Percentiles rank a stretch among this genome's conserved stretches.
Evolutionary conservation across 2,329 filamentous ascomycete genomes (phyloP).

Genomic region (Laburnicola sp.): DNA sequence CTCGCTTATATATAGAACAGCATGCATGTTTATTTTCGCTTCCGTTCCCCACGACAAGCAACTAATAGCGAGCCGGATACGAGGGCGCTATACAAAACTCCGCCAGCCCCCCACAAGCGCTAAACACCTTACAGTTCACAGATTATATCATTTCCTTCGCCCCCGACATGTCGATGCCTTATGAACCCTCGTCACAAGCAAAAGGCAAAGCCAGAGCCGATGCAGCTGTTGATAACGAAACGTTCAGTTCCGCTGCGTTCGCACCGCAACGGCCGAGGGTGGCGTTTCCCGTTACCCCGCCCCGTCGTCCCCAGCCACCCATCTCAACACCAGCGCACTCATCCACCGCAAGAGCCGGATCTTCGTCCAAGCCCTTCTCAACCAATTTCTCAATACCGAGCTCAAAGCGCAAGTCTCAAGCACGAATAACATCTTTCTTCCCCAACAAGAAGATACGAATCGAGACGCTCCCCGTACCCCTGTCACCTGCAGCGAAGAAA

Average conservation of each 20-base stretch:
- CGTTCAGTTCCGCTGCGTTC: not conserved
- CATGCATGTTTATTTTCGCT: not conserved
- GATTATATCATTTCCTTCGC: not conserved
- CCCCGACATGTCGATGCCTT: not conserved
- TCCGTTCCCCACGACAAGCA: not conserved
- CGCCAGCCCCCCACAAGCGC: not conserved
- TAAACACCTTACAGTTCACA: not conserved
- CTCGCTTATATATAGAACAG: not conserved
- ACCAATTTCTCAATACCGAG: not conserved
- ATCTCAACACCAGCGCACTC: not conserved
- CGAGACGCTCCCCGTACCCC: not conserved
- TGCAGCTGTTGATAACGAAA: not conserved
- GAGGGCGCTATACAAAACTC: constrained; percentile 1
- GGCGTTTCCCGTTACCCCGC: not conserved
- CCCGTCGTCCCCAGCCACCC: constrained; percentile 1
- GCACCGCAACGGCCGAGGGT: not conserved
- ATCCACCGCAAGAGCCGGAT: not conserved
- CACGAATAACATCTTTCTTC: not conserved
- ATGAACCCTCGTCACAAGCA: not conserved
- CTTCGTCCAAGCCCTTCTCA: not conserved
- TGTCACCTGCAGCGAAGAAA: constrained; percentile 1
- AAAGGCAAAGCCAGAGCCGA: constrained; percentile 4
- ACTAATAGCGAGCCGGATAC: not conserved
- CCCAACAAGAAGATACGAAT: constrained; percentile 1
- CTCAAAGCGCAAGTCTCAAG: constrained; percentile 2